Evolutionary conservation across 2,329 filamentous ascomycete genomes (phyloP).

Genomic region (Aspergillus caelatus): DNA sequence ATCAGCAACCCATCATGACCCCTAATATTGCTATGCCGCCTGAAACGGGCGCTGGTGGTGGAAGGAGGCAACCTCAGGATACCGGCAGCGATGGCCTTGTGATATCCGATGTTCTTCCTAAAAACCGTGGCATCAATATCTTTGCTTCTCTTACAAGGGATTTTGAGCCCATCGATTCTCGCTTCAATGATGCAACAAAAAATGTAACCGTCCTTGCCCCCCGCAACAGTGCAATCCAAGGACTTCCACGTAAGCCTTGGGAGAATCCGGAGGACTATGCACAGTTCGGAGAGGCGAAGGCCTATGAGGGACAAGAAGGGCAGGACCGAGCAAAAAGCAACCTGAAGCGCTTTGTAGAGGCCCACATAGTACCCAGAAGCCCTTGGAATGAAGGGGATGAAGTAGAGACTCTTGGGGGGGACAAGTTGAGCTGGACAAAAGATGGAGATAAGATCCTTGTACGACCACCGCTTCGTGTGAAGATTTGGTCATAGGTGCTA

Average conservation of each 20-base stretch:
- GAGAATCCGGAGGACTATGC: slow-evolving; percentile 72
- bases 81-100: slow-evolving; percentile 56
- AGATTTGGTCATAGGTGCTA: slow-evolving; percentile 8
- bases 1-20: slow-evolving; percentile 30
- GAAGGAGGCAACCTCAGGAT: slow-evolving; percentile 14
- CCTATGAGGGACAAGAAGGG: slow-evolving; percentile 75
- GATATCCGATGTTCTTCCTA: slow-evolving; percentile 82
- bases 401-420: slow-evolving; percentile 67
- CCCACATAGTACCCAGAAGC: slow-evolving; percentile 74
- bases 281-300: slow-evolving; percentile 62
- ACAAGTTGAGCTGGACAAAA: slow-evolving; percentile 80
- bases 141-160: slow-evolving; percentile 82
- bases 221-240: slow-evolving; percentile 77
- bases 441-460: slow-evolving; percentile 67
- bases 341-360: slow-evolving; percentile 78
- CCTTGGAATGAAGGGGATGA: slow-evolving; percentile 75
- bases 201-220: slow-evolving; percentile 89
- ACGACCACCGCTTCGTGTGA: slow-evolving; percentile 35
- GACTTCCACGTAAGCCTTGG: slow-evolving; percentile 75
- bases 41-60: slow-evolving; percentile 4
- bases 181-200: slow-evolving; percentile 65
- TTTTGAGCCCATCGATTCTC: slow-evolving; percentile 67
- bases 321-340: slow-evolving; percentile 77
- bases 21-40: slow-evolving; percentile 28
- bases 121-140: slow-evolving; percentile 76